Evolutionary conservation across 371 early-diverging fungal species (phyloP), one percentile per base, ranked within the genome.

Genomic region (Cokeromyces recurvatus): DNA sequence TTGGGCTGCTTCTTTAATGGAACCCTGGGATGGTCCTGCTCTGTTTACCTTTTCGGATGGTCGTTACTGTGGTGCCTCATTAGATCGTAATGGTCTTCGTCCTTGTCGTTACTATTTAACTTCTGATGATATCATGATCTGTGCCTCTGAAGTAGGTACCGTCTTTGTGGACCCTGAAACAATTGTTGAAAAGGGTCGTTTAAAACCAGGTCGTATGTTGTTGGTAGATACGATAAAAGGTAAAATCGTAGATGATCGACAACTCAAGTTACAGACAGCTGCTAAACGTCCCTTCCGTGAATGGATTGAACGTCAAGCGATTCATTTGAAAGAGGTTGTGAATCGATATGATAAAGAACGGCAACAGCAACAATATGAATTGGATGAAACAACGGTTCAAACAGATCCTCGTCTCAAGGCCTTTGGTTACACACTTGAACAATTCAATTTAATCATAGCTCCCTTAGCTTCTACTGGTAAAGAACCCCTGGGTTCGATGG

Each of bases 11-110:
- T 88, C 88, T 61, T 65, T 96, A 32, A 97, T 96, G 96, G 98
- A 97, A 64, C 92, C 95, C 19, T 97, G 95, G 90, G 98, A 97
- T 67, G 98, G 98, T 22, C 98, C 98, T 46, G 98, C 98, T 15
- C 76, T 96, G 38, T 89, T 97, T 64, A 92, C 94, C 12, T 96
- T 96, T 68, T 85, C 90, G 24, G 97, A 97, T 64, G 97, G 98
- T 38, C 87, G 97, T 45, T 94, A 87, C 71, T 91, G 93, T 62
- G 98, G 96, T 63, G 96, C 96, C 14, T 85, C 82, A 14, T 71
- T 97, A 31, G 98, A 97, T 76, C 89, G 97, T 58, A 96, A 96
- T 64, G 98, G 98, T 43, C 74, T 97, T 37, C 86, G 97, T 48
- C 98, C 98, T 9, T 96, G 97, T 66, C 90, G 98, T 46, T 96